Evolutionary conservation across 257 asterid species (phyloP).

Genomic region (Sherardia arvensis): DNA sequence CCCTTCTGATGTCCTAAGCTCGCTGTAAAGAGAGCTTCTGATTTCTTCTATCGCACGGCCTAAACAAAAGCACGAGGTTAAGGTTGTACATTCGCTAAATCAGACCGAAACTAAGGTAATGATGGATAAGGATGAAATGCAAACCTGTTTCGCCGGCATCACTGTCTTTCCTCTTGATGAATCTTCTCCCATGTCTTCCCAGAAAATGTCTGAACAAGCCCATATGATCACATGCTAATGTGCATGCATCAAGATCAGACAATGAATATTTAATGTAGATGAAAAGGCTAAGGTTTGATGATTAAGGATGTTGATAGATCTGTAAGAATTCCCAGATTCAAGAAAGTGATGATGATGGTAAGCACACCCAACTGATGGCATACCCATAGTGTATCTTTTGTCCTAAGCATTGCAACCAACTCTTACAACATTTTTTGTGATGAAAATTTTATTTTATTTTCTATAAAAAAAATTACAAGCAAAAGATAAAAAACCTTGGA

Average conservation of each 20-base stretch:
- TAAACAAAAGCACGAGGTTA: constrained; percentile 10
- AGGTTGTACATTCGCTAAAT: background rate
- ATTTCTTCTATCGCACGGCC: constrained; percentile 86
- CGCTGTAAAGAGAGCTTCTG: constrained; percentile 56
- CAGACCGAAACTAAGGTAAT: background rate
- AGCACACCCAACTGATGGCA: constrained; percentile 5
- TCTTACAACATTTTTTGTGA: background rate
- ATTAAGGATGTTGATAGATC: background rate
- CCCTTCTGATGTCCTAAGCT: constrained; percentile 72
- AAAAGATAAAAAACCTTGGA: background rate
- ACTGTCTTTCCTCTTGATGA: constrained; percentile 70
- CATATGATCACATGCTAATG: constrained; percentile 26
- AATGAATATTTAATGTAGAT: background rate
- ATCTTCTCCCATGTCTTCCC: constrained; percentile 42
- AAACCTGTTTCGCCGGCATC: constrained; percentile 88
- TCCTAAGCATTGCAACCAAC: constrained; percentile 2
- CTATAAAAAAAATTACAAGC: background rate
- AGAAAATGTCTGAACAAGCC: constrained; percentile 39
- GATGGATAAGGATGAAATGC: background rate
- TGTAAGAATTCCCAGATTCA: background rate
- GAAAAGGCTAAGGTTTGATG: background rate
- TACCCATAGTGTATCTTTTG: background rate
- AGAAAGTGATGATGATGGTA: background rate
- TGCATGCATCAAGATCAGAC: constrained; percentile 18
- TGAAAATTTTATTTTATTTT: background rate